Percentiles rank a stretch among this genome's conserved stretches.
Evolutionary conservation across 495 filamentous ascomycete genomes (phyloP).

Genomic region (Lophium mytilinum): DNA sequence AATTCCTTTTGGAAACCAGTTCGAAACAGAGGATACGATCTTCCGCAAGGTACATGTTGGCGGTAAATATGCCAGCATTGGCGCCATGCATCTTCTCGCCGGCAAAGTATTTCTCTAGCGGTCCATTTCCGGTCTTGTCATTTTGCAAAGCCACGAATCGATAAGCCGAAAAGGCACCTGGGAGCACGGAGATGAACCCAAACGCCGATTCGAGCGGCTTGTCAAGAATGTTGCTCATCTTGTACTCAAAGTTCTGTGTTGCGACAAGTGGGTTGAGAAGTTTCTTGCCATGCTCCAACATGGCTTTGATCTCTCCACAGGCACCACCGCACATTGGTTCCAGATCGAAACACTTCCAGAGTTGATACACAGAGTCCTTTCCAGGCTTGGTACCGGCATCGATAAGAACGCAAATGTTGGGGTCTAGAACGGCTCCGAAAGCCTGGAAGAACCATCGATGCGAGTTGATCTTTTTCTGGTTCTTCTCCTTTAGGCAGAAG

Average conservation of each 20-base stretch:
- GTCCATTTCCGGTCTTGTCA: slow-evolving; percentile 86
- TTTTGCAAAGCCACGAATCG: slow-evolving; percentile 91
- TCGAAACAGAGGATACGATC: slow-evolving; percentile 99
- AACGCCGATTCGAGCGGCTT: slow-evolving; percentile 97
- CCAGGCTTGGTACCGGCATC: slow-evolving; percentile 95
- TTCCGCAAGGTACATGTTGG: slow-evolving; percentile 99
- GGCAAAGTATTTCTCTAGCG: slow-evolving; percentile 92
- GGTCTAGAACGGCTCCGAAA: slow-evolving; percentile 85
- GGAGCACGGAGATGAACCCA: slow-evolving; percentile 93
- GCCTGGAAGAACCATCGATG: slow-evolving; percentile 99
- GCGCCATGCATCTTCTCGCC: slow-evolving; percentile 97
- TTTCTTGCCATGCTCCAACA: slow-evolving; percentile 82
- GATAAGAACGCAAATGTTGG: slow-evolving; percentile 92
- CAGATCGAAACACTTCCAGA: slow-evolving; percentile 98
- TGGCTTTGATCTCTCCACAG: slow-evolving; percentile 98
- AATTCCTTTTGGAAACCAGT: slow-evolving; percentile 93
- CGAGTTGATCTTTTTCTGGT: slow-evolving; percentile 99
- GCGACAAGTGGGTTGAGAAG: slow-evolving; percentile 91
- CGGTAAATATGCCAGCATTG: slow-evolving; percentile 94
- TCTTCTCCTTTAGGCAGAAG: slow-evolving; percentile 99
- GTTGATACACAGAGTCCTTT: slow-evolving; percentile 85
- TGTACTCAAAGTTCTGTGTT: slow-evolving; percentile 99
- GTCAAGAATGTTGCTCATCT: slow-evolving; percentile 99
- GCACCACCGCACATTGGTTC: slow-evolving; percentile 96
- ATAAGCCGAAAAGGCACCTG: slow-evolving; percentile 97